A percentile compares a stretch with the other conserved stretches of the same genome.
These are phyloP conservation scores for Calonectria honghensis DNA, from an alignment of 2,329 filamentous ascomycete genomes.

Conservation along the genomic window DNA sequence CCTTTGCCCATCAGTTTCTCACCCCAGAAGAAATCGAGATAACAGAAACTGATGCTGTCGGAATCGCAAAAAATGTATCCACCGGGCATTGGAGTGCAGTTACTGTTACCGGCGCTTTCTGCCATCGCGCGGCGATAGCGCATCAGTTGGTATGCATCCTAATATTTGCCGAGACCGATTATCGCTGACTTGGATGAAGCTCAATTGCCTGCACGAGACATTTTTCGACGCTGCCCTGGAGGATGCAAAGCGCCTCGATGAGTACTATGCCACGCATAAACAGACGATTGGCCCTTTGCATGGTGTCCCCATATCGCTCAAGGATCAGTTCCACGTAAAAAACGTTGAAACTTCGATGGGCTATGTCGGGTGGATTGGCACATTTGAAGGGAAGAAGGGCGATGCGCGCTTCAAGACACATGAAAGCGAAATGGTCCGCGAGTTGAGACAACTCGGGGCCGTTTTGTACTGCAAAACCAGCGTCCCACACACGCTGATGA, in stretches of 20 bases:
- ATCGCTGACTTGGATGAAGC: background rate
- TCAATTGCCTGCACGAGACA: constrained; percentile 12
- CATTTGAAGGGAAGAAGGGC: constrained; percentile 9
- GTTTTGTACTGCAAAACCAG: constrained; percentile 12
- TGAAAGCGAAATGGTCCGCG: constrained; percentile 17
- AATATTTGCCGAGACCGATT: too few species aligned
- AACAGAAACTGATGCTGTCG: constrained; percentile 6
- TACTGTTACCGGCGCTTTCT: constrained; percentile 8
- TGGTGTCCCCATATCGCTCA: background rate
- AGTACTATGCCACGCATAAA: background rate
- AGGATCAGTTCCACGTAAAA: constrained; percentile 16
- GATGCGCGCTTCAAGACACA: constrained; percentile 1
- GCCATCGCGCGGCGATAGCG: constrained; percentile 9
- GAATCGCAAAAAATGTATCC: constrained; percentile 4
- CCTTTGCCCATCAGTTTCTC: constrained; percentile 12
- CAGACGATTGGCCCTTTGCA: constrained; percentile 9
- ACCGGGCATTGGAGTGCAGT: background rate
- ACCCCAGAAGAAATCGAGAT: background rate
- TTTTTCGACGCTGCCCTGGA: background rate
- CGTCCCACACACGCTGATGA: constrained; percentile 1
- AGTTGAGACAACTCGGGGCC: background rate
- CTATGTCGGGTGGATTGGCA: constrained; percentile 13
- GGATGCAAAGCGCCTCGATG: background rate
- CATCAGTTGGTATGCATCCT: constrained; percentile 5
- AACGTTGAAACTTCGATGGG: background rate